These are phyloP conservation scores for Eutypella sp. DNA, from an alignment of 2,329 filamentous ascomycete genomes.

Conservation along the genomic window DNA sequence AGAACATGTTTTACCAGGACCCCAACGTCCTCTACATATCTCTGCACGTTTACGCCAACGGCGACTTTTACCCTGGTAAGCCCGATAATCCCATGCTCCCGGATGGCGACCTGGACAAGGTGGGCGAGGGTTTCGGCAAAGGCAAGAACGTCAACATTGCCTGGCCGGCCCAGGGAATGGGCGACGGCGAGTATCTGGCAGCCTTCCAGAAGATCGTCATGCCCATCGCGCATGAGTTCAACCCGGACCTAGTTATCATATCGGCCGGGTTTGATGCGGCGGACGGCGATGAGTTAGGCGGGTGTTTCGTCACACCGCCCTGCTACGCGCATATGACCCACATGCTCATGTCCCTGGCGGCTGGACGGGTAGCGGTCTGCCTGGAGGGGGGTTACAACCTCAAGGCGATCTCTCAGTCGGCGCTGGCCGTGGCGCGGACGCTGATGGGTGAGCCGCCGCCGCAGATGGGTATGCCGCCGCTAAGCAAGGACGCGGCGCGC, in stretches of 20 bases:
- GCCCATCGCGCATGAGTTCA: slow-evolving; percentile 90
- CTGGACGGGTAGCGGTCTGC: slow-evolving; percentile 86
- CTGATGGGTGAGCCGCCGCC: slow-evolving; percentile 92
- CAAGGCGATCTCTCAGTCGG: slow-evolving; percentile 84
- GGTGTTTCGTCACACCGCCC: slow-evolving; percentile 82
- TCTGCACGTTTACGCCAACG: slow-evolving; percentile 80
- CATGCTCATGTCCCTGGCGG: slow-evolving; percentile 93
- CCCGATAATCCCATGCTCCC: slow-evolving; percentile 53
- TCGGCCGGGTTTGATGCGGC: slow-evolving; percentile 96
- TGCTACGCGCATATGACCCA: slow-evolving; percentile 99
- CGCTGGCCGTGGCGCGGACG: slow-evolving; percentile 83
- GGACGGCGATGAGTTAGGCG: slow-evolving; percentile 85
- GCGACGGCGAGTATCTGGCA: slow-evolving; percentile 93
- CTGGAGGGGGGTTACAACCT: slow-evolving; percentile 96
- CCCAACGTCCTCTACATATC: slow-evolving; percentile 96
- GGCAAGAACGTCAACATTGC: slow-evolving; percentile 64
- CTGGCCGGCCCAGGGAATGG: slow-evolving; percentile 73
- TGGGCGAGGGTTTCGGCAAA: slow-evolving; percentile 48
- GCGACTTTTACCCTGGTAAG: slow-evolving; percentile 76
- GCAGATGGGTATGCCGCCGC: slow-evolving; percentile 49
- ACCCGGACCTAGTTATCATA: slow-evolving; percentile 91
- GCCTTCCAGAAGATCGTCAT: slow-evolving; percentile 95
- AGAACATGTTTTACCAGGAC: slow-evolving; percentile 93
- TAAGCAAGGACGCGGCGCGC: slow-evolving; percentile 53
- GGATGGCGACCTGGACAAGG: slow-evolving; percentile 57